phyloP scores from a whole-genome alignment of 2,329 filamentous ascomycete genomes.

The Mariannaea elegans region DNA sequence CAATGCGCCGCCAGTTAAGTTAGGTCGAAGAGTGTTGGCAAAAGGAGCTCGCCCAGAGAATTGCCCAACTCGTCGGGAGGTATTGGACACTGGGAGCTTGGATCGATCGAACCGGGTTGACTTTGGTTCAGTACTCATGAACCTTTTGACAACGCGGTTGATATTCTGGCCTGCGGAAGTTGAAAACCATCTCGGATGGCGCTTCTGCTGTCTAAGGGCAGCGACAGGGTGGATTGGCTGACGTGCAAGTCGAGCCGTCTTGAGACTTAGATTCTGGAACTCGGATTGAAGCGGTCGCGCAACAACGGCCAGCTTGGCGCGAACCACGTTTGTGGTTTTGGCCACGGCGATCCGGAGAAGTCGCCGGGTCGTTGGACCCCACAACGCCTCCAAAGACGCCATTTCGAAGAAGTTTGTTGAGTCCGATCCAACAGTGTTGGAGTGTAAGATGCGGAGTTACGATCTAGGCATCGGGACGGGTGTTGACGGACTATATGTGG shows the following conservation, averaged over 20 bases:
- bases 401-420: slow-evolving; percentile 51
- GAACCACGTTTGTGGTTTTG: slow-evolving; percentile 61
- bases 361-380: slow-evolving; percentile 65
- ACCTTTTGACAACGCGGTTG: slow-evolving; percentile 58
- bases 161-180: slow-evolving; percentile 53
- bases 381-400: slow-evolving; percentile 65
- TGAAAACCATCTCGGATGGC: slow-evolving; percentile 59
- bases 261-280: slow-evolving; percentile 56
- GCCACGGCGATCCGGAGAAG: slow-evolving; percentile 61
- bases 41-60: slow-evolving; percentile 84
- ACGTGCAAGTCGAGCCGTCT: slow-evolving; percentile 49
- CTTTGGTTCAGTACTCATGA: slow-evolving; percentile 55
- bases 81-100: slow-evolving; percentile 59
- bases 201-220: slow-evolving; percentile 58
- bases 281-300: slow-evolving; percentile 56
- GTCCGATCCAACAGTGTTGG: slow-evolving; percentile 32
- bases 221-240: slow-evolving; percentile 65
- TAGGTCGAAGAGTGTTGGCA: slow-evolving; percentile 87
- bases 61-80: slow-evolving; percentile 62
- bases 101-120: slow-evolving; percentile 55
- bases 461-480: slow-evolving; percentile 20
- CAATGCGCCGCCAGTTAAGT: slow-evolving; percentile 87
- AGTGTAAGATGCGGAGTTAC: slow-evolving; percentile 31
- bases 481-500: slow-evolving; percentile 38
- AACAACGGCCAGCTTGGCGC: slow-evolving; percentile 57